Conservation (phyloP, 2,329 filamentous ascomycete genomes). For the Endoconidiophora laricicola region DNA sequence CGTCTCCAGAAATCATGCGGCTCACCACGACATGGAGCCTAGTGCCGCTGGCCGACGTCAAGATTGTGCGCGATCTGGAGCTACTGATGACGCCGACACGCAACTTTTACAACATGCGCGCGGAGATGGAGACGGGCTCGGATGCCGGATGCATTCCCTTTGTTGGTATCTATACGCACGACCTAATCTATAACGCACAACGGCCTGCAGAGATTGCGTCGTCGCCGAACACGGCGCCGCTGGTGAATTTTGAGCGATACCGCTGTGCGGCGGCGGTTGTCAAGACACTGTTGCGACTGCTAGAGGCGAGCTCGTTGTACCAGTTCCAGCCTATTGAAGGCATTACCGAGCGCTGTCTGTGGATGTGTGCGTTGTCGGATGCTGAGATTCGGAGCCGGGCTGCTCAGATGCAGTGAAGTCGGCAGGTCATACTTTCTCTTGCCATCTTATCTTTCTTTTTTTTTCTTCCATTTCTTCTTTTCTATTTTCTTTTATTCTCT, state of each 20-base stretch:
- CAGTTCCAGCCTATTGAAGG: constrained; percentile 58
- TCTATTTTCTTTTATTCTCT: constrained; percentile 1
- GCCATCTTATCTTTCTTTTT: neutral
- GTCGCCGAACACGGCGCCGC: constrained; percentile 46
- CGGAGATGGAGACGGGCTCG: constrained; percentile 57
- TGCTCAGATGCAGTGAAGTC: constrained; percentile 28
- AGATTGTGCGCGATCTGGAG: constrained; percentile 53
- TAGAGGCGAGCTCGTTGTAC: constrained; percentile 64
- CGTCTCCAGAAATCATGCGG: constrained; percentile 54
- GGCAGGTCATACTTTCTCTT: neutral
- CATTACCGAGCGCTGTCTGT: constrained; percentile 65
- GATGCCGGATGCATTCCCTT: constrained; percentile 69
- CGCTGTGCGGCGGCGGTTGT: constrained; percentile 60
- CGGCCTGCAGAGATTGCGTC: constrained; percentile 58
- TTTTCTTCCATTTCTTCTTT: constrained; percentile 1
- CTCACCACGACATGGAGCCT: constrained; percentile 55
- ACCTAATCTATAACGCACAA: constrained; percentile 67
- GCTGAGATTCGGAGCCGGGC: constrained; percentile 50
- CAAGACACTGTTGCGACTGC: constrained; percentile 61
- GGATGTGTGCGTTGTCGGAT: constrained; percentile 62
- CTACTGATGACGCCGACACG: constrained; percentile 56
- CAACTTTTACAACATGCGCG: constrained; percentile 61
- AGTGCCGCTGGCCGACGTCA: constrained; percentile 47
- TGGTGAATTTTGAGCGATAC: constrained; percentile 73
- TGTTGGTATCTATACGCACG: constrained; percentile 69